A percentile compares a stretch with the other conserved stretches of the same genome.
Conservation (phyloP, 306 rosid genomes). For the Dalbergia cochinchinensis region DNA sequence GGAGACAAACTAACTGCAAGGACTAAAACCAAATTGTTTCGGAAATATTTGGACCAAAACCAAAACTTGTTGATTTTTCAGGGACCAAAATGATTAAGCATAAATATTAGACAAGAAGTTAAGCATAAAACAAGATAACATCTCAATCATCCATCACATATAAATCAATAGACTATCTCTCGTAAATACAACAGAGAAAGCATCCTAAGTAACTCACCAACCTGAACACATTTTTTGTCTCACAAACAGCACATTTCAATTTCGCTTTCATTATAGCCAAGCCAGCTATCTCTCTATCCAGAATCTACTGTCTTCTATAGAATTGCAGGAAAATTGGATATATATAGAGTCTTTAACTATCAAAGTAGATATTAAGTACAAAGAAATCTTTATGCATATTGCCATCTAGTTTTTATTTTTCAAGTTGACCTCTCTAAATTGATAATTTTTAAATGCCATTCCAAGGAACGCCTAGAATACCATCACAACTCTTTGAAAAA, state of each 20-base stretch:
- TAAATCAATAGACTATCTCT: conserved; percentile 16
- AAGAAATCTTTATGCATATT: background rate
- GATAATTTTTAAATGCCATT: conserved; percentile 18
- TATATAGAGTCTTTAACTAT: conserved; percentile 25
- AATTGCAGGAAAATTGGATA: conserved; percentile 7
- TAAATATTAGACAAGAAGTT: conserved; percentile 17
- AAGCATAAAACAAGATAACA: conserved; percentile 29
- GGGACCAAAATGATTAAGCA: no score
- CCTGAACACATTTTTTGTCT: background rate
- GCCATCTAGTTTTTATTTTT: background rate
- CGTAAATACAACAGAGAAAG: conserved; percentile 3
- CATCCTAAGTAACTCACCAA: conserved; percentile 33
- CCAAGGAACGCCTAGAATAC: conserved; percentile 1
- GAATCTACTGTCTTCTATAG: background rate
- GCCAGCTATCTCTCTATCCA: conserved; percentile 15
- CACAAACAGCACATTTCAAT: conserved; percentile 29
- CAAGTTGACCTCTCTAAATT: conserved; percentile 31
- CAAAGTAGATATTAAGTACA: conserved; percentile 8
- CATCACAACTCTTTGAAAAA: background rate
- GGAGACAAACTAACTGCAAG: no score
- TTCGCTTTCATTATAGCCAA: conserved; percentile 32
- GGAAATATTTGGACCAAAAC: no score
- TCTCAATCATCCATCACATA: conserved; percentile 20
- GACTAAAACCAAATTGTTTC: no score
- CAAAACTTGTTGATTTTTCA: no score